phyloP scores from a whole-genome alignment of 345 rosid species.

The Tarenaya hassleriana region DNA sequence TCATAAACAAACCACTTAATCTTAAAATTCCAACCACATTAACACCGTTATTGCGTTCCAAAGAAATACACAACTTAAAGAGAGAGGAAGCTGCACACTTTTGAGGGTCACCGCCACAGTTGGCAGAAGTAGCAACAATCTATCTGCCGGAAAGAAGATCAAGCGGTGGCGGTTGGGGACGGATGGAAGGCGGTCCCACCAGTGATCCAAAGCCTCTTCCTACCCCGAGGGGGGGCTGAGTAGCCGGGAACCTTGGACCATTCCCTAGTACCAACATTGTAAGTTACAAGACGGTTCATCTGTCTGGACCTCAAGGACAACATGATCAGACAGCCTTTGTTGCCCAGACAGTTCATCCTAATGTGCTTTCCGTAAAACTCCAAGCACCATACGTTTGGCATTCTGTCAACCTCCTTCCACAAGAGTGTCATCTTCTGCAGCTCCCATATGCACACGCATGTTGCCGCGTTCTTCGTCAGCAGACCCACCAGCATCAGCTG shows the following conservation, averaged over 20 bases:
- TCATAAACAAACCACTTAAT: too few relatives aligned
- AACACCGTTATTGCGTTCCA: too few relatives aligned
- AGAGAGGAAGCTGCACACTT: too few relatives aligned
- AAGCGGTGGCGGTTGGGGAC: conserved; percentile 59
- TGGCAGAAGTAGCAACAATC: too few relatives aligned
- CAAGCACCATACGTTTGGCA: conserved; percentile 99
- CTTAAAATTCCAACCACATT: too few relatives aligned
- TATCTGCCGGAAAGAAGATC: conserved; percentile 7
- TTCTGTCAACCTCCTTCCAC: conserved; percentile 99
- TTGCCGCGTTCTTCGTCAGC: conserved; percentile 90
- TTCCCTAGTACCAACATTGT: conserved; percentile 62
- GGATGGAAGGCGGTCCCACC: conserved; percentile 90
- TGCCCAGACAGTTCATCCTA: conserved; percentile 98
- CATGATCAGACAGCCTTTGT: conserved; percentile 85
- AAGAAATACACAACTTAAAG: too few relatives aligned
- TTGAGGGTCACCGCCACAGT: too few relatives aligned
- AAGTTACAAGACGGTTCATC: conserved; percentile 80
- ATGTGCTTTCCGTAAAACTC: conserved; percentile 99
- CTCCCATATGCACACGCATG: conserved; percentile 98
- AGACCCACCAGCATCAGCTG: conserved; percentile 87
- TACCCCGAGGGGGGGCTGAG: conserved; percentile 57
- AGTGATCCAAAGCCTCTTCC: conserved; percentile 86
- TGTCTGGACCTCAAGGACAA: conserved; percentile 81
- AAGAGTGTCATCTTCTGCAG: conserved; percentile 98
- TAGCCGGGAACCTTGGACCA: conserved; percentile 90